These are phyloP conservation scores for Didymella sp. DNA, from an alignment of 2,329 filamentous ascomycete species.

Conservation along the genomic window DNA sequence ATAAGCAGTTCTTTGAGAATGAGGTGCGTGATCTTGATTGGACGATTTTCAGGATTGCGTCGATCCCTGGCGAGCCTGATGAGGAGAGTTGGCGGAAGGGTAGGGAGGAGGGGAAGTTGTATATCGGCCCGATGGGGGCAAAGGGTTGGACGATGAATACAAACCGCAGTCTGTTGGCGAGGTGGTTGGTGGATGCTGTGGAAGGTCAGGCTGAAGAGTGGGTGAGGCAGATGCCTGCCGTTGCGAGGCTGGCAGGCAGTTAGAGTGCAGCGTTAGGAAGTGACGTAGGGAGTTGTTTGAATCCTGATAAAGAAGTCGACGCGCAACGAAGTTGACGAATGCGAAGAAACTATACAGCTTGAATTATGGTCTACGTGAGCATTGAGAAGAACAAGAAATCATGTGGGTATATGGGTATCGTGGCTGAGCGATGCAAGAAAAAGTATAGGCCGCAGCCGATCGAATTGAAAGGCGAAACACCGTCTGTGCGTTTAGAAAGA, in stretches of 20 bases:
- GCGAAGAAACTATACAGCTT: background rate
- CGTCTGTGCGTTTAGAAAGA: too few species aligned
- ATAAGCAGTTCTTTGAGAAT: background rate
- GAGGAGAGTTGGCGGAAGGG: slow-evolving; percentile 7
- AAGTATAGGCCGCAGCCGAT: background rate
- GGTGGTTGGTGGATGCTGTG: slow-evolving; percentile 11
- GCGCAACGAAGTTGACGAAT: background rate
- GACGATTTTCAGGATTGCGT: slow-evolving; percentile 12
- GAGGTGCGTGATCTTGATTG: slow-evolving; percentile 8
- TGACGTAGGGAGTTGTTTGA: too few species aligned
- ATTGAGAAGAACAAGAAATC: too few species aligned
- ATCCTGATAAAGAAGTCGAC: too few species aligned
- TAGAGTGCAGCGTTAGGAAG: background rate
- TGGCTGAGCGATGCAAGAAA: background rate
- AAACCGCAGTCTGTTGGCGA: slow-evolving; percentile 9
- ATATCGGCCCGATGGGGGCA: slow-evolving; percentile 2
- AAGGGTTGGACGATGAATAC: slow-evolving; percentile 12
- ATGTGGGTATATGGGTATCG: background rate
- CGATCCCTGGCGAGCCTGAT: slow-evolving; percentile 5
- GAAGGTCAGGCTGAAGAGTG: slow-evolving; percentile 3
- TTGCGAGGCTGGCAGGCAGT: slow-evolving; percentile 9
- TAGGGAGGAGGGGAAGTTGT: slow-evolving; percentile 8
- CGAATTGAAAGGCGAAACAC: background rate
- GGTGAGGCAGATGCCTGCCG: slow-evolving; percentile 16
- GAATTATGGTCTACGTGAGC: background rate